These are phyloP conservation scores for Annulohypoxylon nitens DNA, from an alignment of 495 filamentous ascomycete genomes.

Conservation along the genomic window DNA sequence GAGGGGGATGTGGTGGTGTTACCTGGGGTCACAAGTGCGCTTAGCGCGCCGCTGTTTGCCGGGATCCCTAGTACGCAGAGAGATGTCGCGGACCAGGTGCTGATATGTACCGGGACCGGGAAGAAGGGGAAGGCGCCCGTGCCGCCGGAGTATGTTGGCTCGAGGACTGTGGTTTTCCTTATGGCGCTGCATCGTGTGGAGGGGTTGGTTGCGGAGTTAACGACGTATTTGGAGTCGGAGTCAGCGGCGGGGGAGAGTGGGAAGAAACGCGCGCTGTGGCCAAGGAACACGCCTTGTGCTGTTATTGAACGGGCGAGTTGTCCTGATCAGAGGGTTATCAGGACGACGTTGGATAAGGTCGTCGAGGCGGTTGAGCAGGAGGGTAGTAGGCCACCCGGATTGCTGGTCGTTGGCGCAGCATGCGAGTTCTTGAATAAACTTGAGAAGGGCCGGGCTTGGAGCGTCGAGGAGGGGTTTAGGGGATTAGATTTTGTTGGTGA, in stretches of 20 bases:
- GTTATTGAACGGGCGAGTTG: slow-evolving; percentile 96
- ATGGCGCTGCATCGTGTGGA: slow-evolving; percentile 92
- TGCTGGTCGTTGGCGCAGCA: slow-evolving; percentile 88
- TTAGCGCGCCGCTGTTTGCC: slow-evolving; percentile 89
- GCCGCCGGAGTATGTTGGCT: slow-evolving; percentile 81
- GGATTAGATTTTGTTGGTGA: slow-evolving; percentile 66
- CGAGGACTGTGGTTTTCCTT: slow-evolving; percentile 90
- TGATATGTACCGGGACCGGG: slow-evolving; percentile 95
- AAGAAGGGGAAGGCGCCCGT: slow-evolving; percentile 86
- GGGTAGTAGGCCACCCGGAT: slow-evolving; percentile 87
- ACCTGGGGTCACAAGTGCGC: slow-evolving; percentile 89
- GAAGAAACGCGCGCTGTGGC: slow-evolving; percentile 56
- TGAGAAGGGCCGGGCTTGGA: slow-evolving; percentile 73
- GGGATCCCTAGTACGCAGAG: slow-evolving; percentile 89
- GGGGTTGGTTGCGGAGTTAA: slow-evolving; percentile 76
- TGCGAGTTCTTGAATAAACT: slow-evolving; percentile 79
- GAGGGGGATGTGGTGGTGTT: slow-evolving; percentile 72
- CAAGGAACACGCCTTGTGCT: slow-evolving; percentile 80
- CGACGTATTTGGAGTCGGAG: slow-evolving; percentile 54
- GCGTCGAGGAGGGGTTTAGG: slow-evolving; percentile 89
- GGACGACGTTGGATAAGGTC: slow-evolving; percentile 84
- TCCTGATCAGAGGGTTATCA: slow-evolving; percentile 91
- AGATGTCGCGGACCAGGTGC: slow-evolving; percentile 88
- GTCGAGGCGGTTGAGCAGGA: slow-evolving; percentile 88
- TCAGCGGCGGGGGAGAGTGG: slow-evolving; percentile 51